Base-by-base conservation (phyloP, 257 asterid species). In the Striga asiatica region DNA sequence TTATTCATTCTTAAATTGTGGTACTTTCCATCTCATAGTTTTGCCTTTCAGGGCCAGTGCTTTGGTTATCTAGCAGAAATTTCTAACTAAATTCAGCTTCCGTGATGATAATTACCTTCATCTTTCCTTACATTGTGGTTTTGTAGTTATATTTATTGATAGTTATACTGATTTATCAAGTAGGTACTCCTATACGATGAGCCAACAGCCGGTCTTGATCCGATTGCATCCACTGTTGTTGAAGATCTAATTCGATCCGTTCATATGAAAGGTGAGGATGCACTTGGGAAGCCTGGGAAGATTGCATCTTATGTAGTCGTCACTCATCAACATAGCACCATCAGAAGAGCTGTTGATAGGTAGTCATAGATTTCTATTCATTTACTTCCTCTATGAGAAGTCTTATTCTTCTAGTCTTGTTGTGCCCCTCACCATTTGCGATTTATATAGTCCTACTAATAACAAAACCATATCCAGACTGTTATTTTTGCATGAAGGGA, bases 161-260 rank as follows among this genome's bases (percentile, higher is more conserved):
- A n/a, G n/a, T n/a, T n/a, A n/a, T n/a, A n/a, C n/a, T n/a, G n/a
- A n/a, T 54, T 69, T 27, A 37, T 54, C 51, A 81, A 56, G 62
- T 77, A 91, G 98, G 99, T 92, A 58, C 93, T 92, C 54, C 73
- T 92, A 55, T 92, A 88, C 62, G 99, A 92, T 53, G 99, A 92
- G 72, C 99, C 99, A 47, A 92, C 97, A 49, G 97, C 99, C 68
- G 99, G 99, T 56, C 93, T 92, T 24, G 99, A 92, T 81, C 99
- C 99, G 45, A 92, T 92, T 72, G 99, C 99, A 1, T 92, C 97
- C 11, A 92, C 99, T 3, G 99, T 92, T 49, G 95, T 92, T 64
- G 99, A 92, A 72, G 99, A 92, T 76, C 93, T 92, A 70, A 92
- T 88, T 57, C 95, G 99, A 53, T 92, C 97, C 12, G 95, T 92